Base-by-base conservation (phyloP, 2,329 filamentous ascomycete genomes). In the Talaromyces sp. region DNA sequence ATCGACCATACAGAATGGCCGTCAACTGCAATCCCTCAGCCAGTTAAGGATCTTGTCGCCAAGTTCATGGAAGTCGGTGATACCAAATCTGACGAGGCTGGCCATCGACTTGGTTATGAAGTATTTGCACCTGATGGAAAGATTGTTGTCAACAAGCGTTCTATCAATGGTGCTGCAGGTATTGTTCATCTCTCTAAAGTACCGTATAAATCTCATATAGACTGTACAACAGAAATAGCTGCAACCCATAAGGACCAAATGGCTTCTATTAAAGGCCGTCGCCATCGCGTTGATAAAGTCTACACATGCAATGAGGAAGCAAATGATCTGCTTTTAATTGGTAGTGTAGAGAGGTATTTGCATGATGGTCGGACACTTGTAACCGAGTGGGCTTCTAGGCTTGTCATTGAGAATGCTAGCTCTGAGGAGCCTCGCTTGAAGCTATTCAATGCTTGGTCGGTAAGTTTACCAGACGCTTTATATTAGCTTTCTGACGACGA, bases 21-120 rank as follows among this genome's bases (percentile, higher is more conserved):
- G 14, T 35, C 12, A 17, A 35, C 32, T 35, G 11, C 14, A 17
- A 14, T 35, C 17, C 32, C 32, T 35, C 32, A 35, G 32, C 32
- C 32, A 35, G 32, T 35, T 35, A 35, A 17, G 12, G 32, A 35
- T 35, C 32, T 35, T 7, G 17, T 48, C 21, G 43, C 43, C 9
- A 48, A 48, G 43, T 48, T 48, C 21, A 48, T 48, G 43, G 19
- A 48, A 10, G 11, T 48, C 19, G 43, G 43, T 14, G 43, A 48
- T 48, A 48, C n/a, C 43, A 21, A 48, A 48, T 48, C 43, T 24
- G 43, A 48, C 10, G 43, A 48, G 14, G 43, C 43, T 24, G n/a
- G 43, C 21, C 6, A 48, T 8, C 43, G 4, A 48, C 43, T 48
- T 48, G 67, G 66, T 21, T 66, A 68, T 51, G 60, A 59, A 21